Conservation (phyloP, 2,329 filamentous ascomycete genomes). For the Aspergillus uvarum region DNA sequence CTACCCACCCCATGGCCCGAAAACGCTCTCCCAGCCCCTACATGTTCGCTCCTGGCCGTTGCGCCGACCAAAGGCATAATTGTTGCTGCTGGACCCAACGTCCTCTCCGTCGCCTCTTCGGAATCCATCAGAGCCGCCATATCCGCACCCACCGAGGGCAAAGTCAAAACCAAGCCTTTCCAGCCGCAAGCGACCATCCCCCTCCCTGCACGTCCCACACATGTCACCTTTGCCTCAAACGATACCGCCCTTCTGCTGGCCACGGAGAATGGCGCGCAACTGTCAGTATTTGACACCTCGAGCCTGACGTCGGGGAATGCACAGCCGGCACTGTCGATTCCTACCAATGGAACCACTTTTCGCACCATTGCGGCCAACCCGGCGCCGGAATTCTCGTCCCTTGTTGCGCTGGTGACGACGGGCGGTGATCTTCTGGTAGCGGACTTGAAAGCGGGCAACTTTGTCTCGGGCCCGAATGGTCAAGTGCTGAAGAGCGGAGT, state of each 20-base stretch:
- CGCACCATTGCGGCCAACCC: slow-evolving; percentile 80
- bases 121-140: slow-evolving; percentile 77
- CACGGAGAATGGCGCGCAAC: slow-evolving; percentile 74
- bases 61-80: slow-evolving; percentile 77
- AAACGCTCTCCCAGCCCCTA: slow-evolving; percentile 68
- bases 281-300: slow-evolving; percentile 79
- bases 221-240: slow-evolving; percentile 87
- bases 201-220: slow-evolving; percentile 74
- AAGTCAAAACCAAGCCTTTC: slow-evolving; percentile 66
- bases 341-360: slow-evolving; percentile 72
- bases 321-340: slow-evolving; percentile 70
- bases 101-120: slow-evolving; percentile 73
- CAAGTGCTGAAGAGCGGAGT: slow-evolving; percentile 70
- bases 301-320: slow-evolving; percentile 65
- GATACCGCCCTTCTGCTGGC: slow-evolving; percentile 81
- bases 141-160: slow-evolving; percentile 55
- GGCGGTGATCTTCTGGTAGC: slow-evolving; percentile 82
- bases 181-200: slow-evolving; percentile 71
- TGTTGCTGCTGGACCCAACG: slow-evolving; percentile 82
- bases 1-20: slow-evolving; percentile 75
- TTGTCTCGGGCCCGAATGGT: slow-evolving; percentile 61
- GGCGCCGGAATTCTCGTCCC: slow-evolving; percentile 57
- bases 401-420: slow-evolving; percentile 77
- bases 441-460: slow-evolving; percentile 67
- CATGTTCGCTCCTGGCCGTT: slow-evolving; percentile 79